phyloP scores from a whole-genome alignment of 306 rosid species.

The Cotoneaster glaucophyllus region DNA sequence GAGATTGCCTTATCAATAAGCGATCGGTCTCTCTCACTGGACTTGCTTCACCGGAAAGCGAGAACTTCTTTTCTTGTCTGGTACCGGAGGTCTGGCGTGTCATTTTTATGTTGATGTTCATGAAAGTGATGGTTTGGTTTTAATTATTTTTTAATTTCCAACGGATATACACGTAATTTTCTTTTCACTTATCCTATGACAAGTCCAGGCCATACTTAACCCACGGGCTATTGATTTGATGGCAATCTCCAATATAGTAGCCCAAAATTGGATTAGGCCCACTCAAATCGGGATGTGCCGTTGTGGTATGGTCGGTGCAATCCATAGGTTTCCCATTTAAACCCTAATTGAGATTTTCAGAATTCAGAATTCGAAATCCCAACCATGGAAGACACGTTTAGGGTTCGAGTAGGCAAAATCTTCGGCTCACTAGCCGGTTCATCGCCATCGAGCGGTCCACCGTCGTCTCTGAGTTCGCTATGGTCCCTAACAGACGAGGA shows the following conservation, averaged over 20 bases:
- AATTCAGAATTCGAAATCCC: background rate
- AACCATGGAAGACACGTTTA: conserved; percentile 59
- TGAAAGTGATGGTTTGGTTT: background rate
- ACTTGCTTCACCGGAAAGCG: background rate
- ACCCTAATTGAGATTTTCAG: background rate
- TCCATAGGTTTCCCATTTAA: background rate
- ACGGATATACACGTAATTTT: background rate
- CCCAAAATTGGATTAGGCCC: background rate
- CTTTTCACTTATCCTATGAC: background rate
- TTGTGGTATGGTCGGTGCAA: background rate
- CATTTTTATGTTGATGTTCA: background rate
- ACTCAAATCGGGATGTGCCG: background rate
- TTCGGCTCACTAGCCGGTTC: conserved; percentile 34
- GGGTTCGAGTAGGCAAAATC: conserved; percentile 42
- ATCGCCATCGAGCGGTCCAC: conserved; percentile 5
- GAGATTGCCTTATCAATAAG: background rate
- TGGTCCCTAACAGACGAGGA: conserved; percentile 86
- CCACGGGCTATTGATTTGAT: background rate
- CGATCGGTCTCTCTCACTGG: background rate
- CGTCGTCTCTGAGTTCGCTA: conserved; percentile 37
- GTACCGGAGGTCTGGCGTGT: background rate
- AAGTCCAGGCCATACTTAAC: background rate
- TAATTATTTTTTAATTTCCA: background rate
- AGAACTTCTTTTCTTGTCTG: background rate
- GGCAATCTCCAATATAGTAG: background rate